A percentile compares a stretch with the other conserved stretches of the same genome.
Evolutionary conservation across 495 filamentous ascomycete genomes (phyloP).

Genomic region (Penicillium maclennaniae): DNA sequence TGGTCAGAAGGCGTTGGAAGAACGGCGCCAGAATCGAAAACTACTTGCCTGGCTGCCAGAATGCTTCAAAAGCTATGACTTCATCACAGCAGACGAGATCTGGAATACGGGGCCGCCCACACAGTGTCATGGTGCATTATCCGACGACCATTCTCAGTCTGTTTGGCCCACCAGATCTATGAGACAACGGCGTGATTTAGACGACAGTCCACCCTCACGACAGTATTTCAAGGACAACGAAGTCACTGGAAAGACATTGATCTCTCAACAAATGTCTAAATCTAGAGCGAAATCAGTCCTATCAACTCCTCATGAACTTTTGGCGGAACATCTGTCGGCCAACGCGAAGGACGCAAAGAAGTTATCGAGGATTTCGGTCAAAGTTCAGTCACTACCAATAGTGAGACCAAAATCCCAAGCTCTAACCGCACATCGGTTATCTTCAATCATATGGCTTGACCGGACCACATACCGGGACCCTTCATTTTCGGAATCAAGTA

Average conservation of each 20-base stretch:
- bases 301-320: not conserved
- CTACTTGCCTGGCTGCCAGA: constrained; percentile 21
- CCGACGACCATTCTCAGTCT: not conserved
- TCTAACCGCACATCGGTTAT: not conserved
- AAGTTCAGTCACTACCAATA: not conserved
- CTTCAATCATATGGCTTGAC: not conserved
- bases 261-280: not conserved
- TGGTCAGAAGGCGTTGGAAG: constrained; percentile 19
- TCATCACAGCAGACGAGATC: constrained; percentile 22
- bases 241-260: not conserved
- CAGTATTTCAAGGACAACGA: not conserved
- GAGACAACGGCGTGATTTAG: not conserved
- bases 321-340: not conserved
- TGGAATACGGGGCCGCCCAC: constrained; percentile 23
- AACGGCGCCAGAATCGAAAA: constrained; percentile 11
- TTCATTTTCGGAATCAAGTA: not conserved
- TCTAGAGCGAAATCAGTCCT: not conserved
- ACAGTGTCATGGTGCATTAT: constrained; percentile 16
- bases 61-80: constrained; percentile 27
- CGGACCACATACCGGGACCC: not conserved
- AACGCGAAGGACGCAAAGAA: not conserved
- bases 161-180: not conserved
- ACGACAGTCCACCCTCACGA: not conserved
- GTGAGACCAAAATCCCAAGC: not conserved
- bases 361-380: not conserved